Percentiles rank a stretch among this genome's conserved stretches.
Conservation (phyloP, 2,329 filamentous ascomycete species). For the Aspergillus japonicus region DNA sequence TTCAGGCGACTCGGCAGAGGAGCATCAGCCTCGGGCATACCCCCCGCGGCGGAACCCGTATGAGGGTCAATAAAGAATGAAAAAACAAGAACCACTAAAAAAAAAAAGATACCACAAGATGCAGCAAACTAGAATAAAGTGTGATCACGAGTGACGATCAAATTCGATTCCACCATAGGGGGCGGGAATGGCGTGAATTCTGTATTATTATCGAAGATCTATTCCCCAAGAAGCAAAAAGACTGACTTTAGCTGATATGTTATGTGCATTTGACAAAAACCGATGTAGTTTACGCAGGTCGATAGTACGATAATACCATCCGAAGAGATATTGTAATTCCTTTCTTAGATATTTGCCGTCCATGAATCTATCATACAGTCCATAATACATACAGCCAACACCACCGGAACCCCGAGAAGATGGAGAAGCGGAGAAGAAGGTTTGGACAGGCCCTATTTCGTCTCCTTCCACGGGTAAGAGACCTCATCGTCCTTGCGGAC, state of each 20-base stretch:
- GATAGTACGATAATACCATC: not conserved
- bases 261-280: not conserved
- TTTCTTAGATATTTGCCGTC: not conserved
- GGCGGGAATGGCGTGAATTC: not conserved
- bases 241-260: not conserved
- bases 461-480: constrained; percentile 61
- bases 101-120: not conserved
- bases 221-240: not conserved
- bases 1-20: not conserved
- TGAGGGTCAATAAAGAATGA: not conserved
- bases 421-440: not conserved
- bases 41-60: not conserved
- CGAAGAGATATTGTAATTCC: too few relatives aligned
- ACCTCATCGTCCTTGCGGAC: constrained; percentile 78
- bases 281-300: not conserved
- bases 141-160: not conserved
- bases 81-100: not conserved
- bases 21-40: not conserved
- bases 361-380: not conserved
- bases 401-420: not conserved
- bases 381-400: not conserved
- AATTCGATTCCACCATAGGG: not conserved
- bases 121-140: not conserved
- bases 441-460: constrained; percentile 21
- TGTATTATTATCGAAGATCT: not conserved